phyloP scores from a whole-genome alignment of 2,329 filamentous ascomycete species.

The Aspergillus floridensis region DNA sequence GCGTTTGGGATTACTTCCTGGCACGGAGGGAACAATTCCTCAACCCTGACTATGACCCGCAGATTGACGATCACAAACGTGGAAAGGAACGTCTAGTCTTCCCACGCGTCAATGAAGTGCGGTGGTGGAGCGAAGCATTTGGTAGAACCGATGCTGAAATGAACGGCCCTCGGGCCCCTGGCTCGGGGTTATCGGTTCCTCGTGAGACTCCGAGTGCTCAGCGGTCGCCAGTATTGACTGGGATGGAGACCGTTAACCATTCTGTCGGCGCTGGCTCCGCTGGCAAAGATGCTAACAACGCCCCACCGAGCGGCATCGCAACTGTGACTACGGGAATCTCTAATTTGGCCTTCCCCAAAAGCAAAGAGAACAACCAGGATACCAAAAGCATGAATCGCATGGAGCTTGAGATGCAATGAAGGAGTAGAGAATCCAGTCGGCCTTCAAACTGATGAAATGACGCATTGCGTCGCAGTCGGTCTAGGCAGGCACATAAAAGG shows the following conservation, averaged over 20 bases:
- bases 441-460: constrained; percentile 5
- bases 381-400: constrained; percentile 33
- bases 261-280: constrained; percentile 47
- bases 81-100: constrained; percentile 82
- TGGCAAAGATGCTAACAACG: constrained; percentile 28
- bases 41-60: constrained; percentile 74
- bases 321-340: constrained; percentile 47
- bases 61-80: constrained; percentile 72
- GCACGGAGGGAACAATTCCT: constrained; percentile 75
- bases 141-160: constrained; percentile 86
- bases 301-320: constrained; percentile 37
- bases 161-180: constrained; percentile 65
- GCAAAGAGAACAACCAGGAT: constrained; percentile 27
- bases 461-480: background rate
- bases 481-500: background rate
- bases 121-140: constrained; percentile 92
- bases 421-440: background rate
- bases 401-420: constrained; percentile 53
- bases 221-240: constrained; percentile 56
- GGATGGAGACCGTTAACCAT: constrained; percentile 59
- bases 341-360: constrained; percentile 42
- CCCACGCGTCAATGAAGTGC: constrained; percentile 70
- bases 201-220: constrained; percentile 24
- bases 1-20: constrained; percentile 95
- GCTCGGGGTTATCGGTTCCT: constrained; percentile 44